These are phyloP conservation scores for Anacardium occidentale DNA, from an alignment of 345 rosid species.

Conservation along the genomic window DNA sequence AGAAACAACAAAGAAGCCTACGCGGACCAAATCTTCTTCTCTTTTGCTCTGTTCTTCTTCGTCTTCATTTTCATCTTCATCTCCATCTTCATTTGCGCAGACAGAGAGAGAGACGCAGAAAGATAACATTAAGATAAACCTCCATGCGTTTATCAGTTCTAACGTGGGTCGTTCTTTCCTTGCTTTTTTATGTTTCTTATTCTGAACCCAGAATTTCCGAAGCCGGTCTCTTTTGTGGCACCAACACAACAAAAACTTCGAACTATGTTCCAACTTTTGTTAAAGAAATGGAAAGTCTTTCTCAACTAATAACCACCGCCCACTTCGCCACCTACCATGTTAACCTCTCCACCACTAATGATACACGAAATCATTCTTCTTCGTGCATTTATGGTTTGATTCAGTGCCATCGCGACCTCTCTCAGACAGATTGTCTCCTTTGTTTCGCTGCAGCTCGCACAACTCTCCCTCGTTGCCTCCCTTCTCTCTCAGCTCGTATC, in stretches of 20 bases:
- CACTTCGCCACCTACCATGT: conserved; percentile 40
- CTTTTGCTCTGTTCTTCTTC: neutral
- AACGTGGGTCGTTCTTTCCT: conserved; percentile 11
- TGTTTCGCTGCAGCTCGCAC: conserved; percentile 58
- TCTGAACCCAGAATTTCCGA: conserved; percentile 45
- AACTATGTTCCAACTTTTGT: conserved; percentile 40
- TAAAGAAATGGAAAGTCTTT: conserved; percentile 41
- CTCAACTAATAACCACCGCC: conserved; percentile 20
- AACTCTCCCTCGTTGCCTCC: conserved; percentile 55
- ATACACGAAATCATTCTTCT: too few relatives aligned
- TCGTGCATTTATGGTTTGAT: conserved; percentile 37
- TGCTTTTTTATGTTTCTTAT: neutral
- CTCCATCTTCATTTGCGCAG: neutral
- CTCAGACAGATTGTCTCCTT: conserved; percentile 59
- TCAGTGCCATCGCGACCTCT: conserved; percentile 64
- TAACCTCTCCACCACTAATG: conserved; percentile 4
- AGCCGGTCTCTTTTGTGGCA: conserved; percentile 43
- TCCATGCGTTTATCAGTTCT: conserved; percentile 12
- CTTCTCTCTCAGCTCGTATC: conserved; percentile 44
- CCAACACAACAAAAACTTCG: neutral
- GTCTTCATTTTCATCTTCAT: neutral
- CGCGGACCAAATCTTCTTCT: too few relatives aligned
- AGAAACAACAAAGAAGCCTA: neutral
- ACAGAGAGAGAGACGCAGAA: too few relatives aligned
- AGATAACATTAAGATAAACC: neutral